phyloP scores from a whole-genome alignment of 164 flowering plant genomes.

The Stephania cephalantha region DNA sequence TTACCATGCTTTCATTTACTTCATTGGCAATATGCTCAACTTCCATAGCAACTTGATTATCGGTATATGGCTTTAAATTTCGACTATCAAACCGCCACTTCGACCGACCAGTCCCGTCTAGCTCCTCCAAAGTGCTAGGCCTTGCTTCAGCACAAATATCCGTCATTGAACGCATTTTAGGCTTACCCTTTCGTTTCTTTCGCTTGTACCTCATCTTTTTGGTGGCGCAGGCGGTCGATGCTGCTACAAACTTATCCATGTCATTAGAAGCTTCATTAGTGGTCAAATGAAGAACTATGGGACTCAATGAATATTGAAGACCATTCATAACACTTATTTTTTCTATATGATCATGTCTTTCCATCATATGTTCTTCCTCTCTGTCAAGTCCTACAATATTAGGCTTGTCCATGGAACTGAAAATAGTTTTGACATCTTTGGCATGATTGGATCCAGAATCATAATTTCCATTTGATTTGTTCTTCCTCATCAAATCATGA shows the following conservation, averaged over 20 bases:
- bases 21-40: constrained; percentile 6
- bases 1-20: constrained; percentile 6
- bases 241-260: constrained; percentile 7
- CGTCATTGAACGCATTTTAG: constrained; percentile 21
- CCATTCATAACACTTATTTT: background rate
- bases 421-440: constrained; percentile 5
- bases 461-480: constrained; percentile 8
- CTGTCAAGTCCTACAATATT: background rate
- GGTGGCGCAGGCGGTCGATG: background rate
- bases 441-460: background rate
- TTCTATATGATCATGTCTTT: constrained; percentile 15
- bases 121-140: constrained; percentile 23
- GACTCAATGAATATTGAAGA: constrained; percentile 1
- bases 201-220: constrained; percentile 15
- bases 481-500: constrained; percentile 2
- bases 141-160: constrained; percentile 23
- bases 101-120: constrained; percentile 2
- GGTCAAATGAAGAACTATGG: constrained; percentile 1
- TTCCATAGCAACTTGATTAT: constrained; percentile 4
- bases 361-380: constrained; percentile 4
- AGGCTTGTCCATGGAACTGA: background rate
- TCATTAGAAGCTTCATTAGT: background rate
- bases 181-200: constrained; percentile 20
- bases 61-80: background rate
- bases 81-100: constrained; percentile 1